Evolutionary conservation across 148 eudicot species (phyloP), one percentile per base, ranked within the genome.

Genomic region (Dysphania ambrosioides): DNA sequence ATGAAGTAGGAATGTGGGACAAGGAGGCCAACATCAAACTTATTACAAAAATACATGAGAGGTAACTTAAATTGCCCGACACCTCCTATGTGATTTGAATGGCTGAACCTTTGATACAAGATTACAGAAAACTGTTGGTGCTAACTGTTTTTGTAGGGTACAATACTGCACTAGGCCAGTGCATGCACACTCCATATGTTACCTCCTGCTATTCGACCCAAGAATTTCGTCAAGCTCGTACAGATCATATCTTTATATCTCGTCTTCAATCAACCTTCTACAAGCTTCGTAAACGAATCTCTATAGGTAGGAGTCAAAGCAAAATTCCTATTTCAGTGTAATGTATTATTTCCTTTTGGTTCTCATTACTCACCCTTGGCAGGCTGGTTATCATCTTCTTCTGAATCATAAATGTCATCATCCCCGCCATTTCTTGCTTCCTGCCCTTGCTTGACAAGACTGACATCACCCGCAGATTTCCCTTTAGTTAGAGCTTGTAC

Each of bases 361-460:
- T 32, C 40, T 38, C 51, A 59, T 65, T 76, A 91, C 72, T 90
- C 89, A 75, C 91, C 86, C 76, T 92, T 90, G 51, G 74, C 89
- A 59, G 84, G 89, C 75, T 82, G 82, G 30, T 56, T 26, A 36
- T 72, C 77, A 18, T 85, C 91, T 12, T 89, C 95, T 81, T 93
- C 98, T 61, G 74, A 72, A 77, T 87, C 86, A 34, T 79, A 82
- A 27, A 66, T 61, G 44, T 82, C 83, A 26, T 71, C 71, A 42
- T 49, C 70, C n/a, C 80, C 84, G 70, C 36, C 79, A 34, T 76
- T 74, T 66, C 73, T 84, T 6, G 82, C 88, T 21, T 79, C 81
- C 66, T 83, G 87, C 13, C 75, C 86, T 64, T 79, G 93, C 70
- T 84, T 86, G 24, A 95, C 96, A 85, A 95, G 75, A 80, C 85